Evolutionary conservation across 1,139 yeast species (phyloP).

Genomic region (Blastobotrys buckinghamii): DNA sequence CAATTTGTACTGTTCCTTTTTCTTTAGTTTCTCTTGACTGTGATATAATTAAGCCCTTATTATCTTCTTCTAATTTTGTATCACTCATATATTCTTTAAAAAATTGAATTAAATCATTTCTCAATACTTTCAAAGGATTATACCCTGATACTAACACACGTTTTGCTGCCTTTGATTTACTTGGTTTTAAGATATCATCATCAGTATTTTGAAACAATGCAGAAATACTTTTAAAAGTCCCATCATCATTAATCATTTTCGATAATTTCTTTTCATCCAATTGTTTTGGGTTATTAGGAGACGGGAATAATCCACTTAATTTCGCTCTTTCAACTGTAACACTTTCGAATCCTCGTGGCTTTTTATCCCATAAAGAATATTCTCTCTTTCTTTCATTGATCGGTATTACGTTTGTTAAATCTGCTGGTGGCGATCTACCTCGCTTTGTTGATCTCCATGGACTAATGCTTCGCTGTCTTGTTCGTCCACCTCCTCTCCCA

Average conservation of each 20-base stretch:
- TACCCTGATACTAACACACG: conserved; percentile 46
- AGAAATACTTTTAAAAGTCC: not conserved
- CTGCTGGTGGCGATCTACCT: conserved; percentile 16
- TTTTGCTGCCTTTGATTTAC: conserved; percentile 36
- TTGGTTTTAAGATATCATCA: conserved; percentile 15
- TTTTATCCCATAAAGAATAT: conserved; percentile 66
- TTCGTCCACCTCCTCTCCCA: conserved; percentile 12
- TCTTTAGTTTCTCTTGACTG: conserved; percentile 1
- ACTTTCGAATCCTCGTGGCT: conserved; percentile 69
- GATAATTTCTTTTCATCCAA: conserved; percentile 12
- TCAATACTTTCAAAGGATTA: conserved; percentile 39
- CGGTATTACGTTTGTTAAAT: conserved; percentile 36
- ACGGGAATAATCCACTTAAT: conserved; percentile 71
- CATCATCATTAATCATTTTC: conserved; percentile 5
- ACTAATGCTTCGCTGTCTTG: conserved; percentile 15
- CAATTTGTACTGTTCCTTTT: conserved; percentile 34
- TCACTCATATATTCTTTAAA: conserved; percentile 38
- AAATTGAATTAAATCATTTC: conserved; percentile 38
- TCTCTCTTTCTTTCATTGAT: conserved; percentile 41
- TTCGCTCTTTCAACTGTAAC: conserved; percentile 78
- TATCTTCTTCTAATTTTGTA: conserved; percentile 13
- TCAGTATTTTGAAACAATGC: conserved; percentile 10
- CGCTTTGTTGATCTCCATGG: conserved; percentile 8
- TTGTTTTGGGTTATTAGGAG: conserved; percentile 62
- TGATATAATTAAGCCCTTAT: conserved; percentile 4